Evolutionary conservation across 73 alveolate genomes (phyloP), one percentile per base, ranked within the genome.

Genomic region (Blepharisma stoltei): DNA sequence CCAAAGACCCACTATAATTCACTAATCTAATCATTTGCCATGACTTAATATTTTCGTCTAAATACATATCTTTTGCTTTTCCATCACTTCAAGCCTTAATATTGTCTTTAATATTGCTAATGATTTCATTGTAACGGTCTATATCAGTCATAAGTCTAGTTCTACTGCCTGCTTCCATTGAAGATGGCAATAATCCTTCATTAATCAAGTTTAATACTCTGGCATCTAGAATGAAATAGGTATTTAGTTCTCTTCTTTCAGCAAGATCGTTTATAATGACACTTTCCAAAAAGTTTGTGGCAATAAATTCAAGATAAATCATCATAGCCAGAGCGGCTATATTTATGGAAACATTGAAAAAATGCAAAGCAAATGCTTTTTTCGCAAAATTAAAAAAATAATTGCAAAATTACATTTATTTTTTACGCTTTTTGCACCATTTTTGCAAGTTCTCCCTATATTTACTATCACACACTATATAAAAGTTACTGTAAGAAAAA

Each of bases 251-350:
- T 52, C 66, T 11, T 52, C 66, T 52, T 52, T 52, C 66, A 14
- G 66, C n/a, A 14, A 52, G 23, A 52, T 52, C 66, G n/a, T 52
- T 52, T 11, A 52, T 52, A 14, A 52, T 52, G 0, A 52, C 23
- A 14, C 27, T 0, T 2, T 20, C 23, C 27, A 52, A 14, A 52
- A 14, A 52, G 4, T 11, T 52, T 52, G n/a, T 11, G 66, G 66
- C 0, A 14, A 52, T 52, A 52, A 52, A 20, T 52, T 52, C 23
- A 2, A 52, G 23, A 4, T 52, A 52, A 14, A 52, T 52, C 23
- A 52, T 52, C 66, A 52, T 52, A 52, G 66, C 66, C 27, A 52
- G n/a, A 52, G 23, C 66, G 23, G 66, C 66, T 14, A 52, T 52
- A 52, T n/a, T n/a, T n/a, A n/a, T n/a, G n/a, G n/a, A n/a, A n/a